A percentile compares a stretch with the other conserved stretches of the same genome.
phyloP scores from a whole-genome alignment of 768 basidiomycete genomes.

The Rhodotorula diobovata region DNA sequence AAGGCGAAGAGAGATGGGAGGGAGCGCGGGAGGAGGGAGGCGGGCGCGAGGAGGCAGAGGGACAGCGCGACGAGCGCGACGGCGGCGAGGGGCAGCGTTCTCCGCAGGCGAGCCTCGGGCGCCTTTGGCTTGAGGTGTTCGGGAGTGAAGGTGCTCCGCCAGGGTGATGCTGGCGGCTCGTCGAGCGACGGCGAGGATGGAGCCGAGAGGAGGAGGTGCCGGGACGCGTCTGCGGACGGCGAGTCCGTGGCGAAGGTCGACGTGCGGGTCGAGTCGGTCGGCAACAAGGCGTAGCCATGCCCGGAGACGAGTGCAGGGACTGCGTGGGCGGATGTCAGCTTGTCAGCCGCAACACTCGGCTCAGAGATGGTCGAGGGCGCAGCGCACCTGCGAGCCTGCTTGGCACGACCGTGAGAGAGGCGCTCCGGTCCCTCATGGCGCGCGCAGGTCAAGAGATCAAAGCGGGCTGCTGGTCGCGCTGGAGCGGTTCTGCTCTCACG shows the following conservation, averaged over 20 bases:
- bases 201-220: background rate
- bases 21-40: background rate
- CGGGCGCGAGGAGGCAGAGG: slow-evolving; percentile 18
- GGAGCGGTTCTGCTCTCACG: no score
- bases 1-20: no score
- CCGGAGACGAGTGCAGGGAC: background rate
- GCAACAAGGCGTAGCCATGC: background rate
- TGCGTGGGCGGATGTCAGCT: background rate
- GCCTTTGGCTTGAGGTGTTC: background rate
- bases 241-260: background rate
- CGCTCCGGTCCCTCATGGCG: background rate
- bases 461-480: background rate
- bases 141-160: background rate
- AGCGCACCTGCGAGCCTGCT: no score
- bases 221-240: no score
- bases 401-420: no score
- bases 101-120: background rate
- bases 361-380: background rate
- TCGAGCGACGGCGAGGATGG: background rate
- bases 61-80: slow-evolving; percentile 46
- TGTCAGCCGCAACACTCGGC: background rate
- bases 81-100: slow-evolving; percentile 41
- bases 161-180: background rate
- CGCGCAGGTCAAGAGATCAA: background rate
- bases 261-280: background rate